phyloP scores from a whole-genome alignment of 2,329 filamentous ascomycete species.

The Trichoderma sp. region DNA sequence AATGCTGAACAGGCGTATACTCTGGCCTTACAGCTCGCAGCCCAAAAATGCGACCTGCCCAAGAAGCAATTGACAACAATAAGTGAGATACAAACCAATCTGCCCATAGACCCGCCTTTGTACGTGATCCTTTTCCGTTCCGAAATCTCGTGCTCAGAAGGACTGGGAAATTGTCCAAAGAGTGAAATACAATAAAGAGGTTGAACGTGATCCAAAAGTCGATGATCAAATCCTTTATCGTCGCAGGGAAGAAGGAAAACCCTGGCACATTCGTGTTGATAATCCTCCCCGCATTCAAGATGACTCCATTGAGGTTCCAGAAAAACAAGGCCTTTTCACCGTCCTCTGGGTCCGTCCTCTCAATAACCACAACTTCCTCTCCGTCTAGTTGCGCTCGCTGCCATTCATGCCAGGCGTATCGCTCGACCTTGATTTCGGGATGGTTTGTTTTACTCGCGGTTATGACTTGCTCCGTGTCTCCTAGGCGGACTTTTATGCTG shows the following conservation, averaged over 20 bases:
- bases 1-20: slow-evolving; percentile 18
- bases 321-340: slow-evolving; percentile 47
- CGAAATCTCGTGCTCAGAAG: slow-evolving; percentile 22
- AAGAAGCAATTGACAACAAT: slow-evolving; percentile 15
- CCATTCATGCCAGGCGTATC: slow-evolving; percentile 45
- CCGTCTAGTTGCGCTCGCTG: slow-evolving; percentile 34
- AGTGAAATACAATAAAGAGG: slow-evolving; percentile 29
- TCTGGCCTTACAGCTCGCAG: slow-evolving; percentile 15
- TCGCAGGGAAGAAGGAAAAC: slow-evolving; percentile 11
- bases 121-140: slow-evolving; percentile 1
- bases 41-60: slow-evolving; percentile 16
- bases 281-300: slow-evolving; percentile 29
- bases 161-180: slow-evolving; percentile 32
- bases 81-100: slow-evolving; percentile 20
- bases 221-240: slow-evolving; percentile 23
- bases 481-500: slow-evolving; percentile 29
- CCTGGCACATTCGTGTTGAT: not conserved
- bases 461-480: slow-evolving; percentile 21
- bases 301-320: slow-evolving; percentile 46
- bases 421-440: slow-evolving; percentile 35
- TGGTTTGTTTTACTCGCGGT: slow-evolving; percentile 22
- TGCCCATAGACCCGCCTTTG: not conserved
- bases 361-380: slow-evolving; percentile 41
- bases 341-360: slow-evolving; percentile 46
- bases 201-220: slow-evolving; percentile 31